Evolutionary conservation across 345 rosid genomes (phyloP).

Genomic region (Gynandropsis gynandra): DNA sequence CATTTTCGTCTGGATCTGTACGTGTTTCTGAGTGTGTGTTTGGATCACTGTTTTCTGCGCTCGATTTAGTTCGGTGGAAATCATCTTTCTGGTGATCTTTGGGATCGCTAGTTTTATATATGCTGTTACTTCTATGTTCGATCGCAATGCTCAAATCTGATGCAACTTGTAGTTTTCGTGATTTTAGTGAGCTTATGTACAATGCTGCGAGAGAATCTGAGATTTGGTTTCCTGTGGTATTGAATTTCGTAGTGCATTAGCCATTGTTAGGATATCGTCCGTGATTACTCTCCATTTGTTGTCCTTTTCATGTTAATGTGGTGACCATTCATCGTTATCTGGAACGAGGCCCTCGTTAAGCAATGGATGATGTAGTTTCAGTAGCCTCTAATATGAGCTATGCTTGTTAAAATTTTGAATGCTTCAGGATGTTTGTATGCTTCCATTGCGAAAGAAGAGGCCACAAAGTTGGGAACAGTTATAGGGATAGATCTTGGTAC

Average conservation of each 20-base stretch:
- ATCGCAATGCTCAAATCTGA: background rate
- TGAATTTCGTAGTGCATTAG: background rate
- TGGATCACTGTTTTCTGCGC: conserved; percentile 31
- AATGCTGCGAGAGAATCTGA: background rate
- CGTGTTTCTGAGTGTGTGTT: conserved; percentile 9
- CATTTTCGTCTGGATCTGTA: conserved; percentile 32
- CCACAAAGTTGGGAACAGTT: conserved; percentile 79
- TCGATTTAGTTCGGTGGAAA: background rate
- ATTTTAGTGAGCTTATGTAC: background rate
- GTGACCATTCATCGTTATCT: too few relatives aligned
- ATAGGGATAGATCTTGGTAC: conserved; percentile 97
- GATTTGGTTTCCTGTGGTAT: conserved; percentile 10
- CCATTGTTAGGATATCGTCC: background rate
- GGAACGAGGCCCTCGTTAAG: background rate
- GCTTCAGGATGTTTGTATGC: conserved; percentile 43
- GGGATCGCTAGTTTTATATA: background rate
- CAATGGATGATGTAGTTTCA: too few relatives aligned
- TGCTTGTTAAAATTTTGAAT: conserved; percentile 37
- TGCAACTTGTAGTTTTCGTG: background rate
- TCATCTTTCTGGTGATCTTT: background rate
- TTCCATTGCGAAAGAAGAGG: conserved; percentile 48
- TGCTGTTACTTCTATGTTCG: background rate
- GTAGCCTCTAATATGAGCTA: too few relatives aligned
- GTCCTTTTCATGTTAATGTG: conserved; percentile 1
- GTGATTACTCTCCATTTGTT: background rate